Percentiles rank a stretch among this genome's conserved stretches.
phyloP scores from a whole-genome alignment of 1,139 yeast species.

The Suhomyces choctaworum region DNA sequence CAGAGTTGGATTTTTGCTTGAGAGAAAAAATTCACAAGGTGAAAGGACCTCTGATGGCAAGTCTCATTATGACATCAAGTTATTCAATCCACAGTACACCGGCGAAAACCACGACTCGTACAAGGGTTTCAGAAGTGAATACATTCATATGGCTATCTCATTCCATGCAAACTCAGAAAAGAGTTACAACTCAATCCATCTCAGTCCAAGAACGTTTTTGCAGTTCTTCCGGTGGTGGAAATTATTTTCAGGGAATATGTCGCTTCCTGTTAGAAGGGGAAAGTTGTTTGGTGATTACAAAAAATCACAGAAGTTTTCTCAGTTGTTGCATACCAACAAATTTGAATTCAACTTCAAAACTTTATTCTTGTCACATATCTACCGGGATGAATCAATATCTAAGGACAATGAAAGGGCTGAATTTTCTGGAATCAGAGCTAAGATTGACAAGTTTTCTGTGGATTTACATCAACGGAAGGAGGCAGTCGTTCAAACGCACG shows the following conservation, averaged over 20 bases:
- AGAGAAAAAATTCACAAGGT: slow-evolving; percentile 40
- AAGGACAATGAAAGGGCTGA: slow-evolving; percentile 28
- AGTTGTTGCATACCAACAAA: slow-evolving; percentile 43
- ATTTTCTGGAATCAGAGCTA: slow-evolving; percentile 44
- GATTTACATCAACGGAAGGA: slow-evolving; percentile 48
- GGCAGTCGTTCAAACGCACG: slow-evolving; percentile 33
- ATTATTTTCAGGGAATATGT: slow-evolving; percentile 44
- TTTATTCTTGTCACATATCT: slow-evolving; percentile 43
- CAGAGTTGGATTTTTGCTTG: slow-evolving; percentile 59
- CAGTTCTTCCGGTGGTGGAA: slow-evolving; percentile 50
- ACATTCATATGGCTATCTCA: slow-evolving; percentile 74
- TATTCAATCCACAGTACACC: slow-evolving; percentile 65
- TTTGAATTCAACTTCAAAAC: slow-evolving; percentile 42
- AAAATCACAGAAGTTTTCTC: slow-evolving; percentile 41
- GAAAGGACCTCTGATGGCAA: slow-evolving; percentile 52
- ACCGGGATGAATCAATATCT: slow-evolving; percentile 24
- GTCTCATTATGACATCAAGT: slow-evolving; percentile 70
- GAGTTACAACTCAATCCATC: slow-evolving; percentile 45
- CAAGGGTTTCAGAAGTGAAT: slow-evolving; percentile 74
- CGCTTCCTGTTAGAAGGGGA: slow-evolving; percentile 44
- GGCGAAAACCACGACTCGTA: slow-evolving; percentile 67
- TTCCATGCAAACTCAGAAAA: slow-evolving; percentile 51
- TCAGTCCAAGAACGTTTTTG: slow-evolving; percentile 40
- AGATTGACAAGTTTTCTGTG: slow-evolving; percentile 40
- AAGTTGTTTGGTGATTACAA: slow-evolving; percentile 40